phyloP scores from a whole-genome alignment of 2,329 filamentous ascomycete species.

The Talaromyces albobiverticillius region DNA sequence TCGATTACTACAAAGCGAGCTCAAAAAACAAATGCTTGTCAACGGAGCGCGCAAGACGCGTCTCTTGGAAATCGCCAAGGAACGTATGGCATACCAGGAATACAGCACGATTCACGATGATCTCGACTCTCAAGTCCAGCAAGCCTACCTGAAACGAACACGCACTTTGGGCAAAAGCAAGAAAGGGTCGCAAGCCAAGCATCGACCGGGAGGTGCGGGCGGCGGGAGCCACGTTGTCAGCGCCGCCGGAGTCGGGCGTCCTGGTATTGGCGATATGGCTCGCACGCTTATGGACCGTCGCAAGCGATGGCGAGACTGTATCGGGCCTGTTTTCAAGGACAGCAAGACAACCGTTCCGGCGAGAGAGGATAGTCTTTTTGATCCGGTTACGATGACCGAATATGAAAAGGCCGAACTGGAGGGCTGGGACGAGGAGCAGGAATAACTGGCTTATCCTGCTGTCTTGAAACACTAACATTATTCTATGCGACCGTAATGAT shows the following conservation, averaged over 20 bases:
- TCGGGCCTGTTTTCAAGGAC: constrained; percentile 85
- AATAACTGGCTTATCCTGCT: constrained; percentile 43
- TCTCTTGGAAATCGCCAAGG: constrained; percentile 80
- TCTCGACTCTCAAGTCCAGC: constrained; percentile 89
- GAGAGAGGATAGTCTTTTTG: constrained; percentile 70
- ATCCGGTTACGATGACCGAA: constrained; percentile 66
- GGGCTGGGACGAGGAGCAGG: constrained; percentile 76
- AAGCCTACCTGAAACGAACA: constrained; percentile 92
- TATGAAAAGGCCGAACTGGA: constrained; percentile 74
- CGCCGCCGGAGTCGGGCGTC: constrained; percentile 45
- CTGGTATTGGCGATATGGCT: constrained; percentile 80
- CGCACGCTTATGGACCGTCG: constrained; percentile 90
- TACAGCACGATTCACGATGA: constrained; percentile 97
- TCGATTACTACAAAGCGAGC: constrained; percentile 75
- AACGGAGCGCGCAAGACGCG: constrained; percentile 90
- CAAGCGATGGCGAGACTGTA: constrained; percentile 83
- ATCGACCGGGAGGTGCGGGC: constrained; percentile 63
- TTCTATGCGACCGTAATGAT: too few relatives aligned
- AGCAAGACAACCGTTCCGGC: constrained; percentile 74
- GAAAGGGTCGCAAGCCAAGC: constrained; percentile 68
- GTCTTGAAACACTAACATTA: too few relatives aligned
- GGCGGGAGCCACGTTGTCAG: constrained; percentile 61
- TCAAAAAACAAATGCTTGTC: constrained; percentile 77
- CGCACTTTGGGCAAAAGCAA: constrained; percentile 92
- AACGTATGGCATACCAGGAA: constrained; percentile 93